Base-by-base conservation (phyloP, 192 early-diverging fungal genomes). In the Mycoemilia scoparia region DNA sequence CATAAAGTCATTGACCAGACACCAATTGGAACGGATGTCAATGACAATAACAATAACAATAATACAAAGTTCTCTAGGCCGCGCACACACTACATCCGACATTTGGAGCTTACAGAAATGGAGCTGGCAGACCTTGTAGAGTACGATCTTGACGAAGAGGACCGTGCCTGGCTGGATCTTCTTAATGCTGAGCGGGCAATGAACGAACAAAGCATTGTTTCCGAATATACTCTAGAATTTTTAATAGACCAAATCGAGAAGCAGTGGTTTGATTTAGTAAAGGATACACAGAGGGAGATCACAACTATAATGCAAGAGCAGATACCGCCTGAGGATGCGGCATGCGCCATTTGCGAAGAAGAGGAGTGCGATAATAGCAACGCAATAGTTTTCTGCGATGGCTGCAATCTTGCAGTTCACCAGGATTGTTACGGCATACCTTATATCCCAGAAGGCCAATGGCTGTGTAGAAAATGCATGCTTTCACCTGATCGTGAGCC, bases 371-470 rank as follows among this genome's bases (percentile, higher is more conserved):
- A 99, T 61, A 99, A 99, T 52, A 79, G 81, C 50, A 99, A 99
- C 48, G 92, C 88, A 0, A 99, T 99, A 33, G 95, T 99, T 4
- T 99, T 93, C 45, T 99, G 95, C 64, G 95, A 99, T 57, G 95
- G 95, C 0, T 99, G 95, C 54, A 91, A 99, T 51, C 52, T 99
- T 32, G 92, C 91, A 2, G 95, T 99, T 6, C 95, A 99, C 65
- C 95, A 99, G 68, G 91, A 96, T 52, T 99, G 95, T 53, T 99
- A 99, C 55, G 95, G 95, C 14, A 76, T 99, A 26, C 92, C 95
- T 1, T 96, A 83, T 51, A 95, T 99, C 33, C 95, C 95, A 7
- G 95, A 99, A 66, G 95, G 92, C 7, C 92, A 93, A 54, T 99
- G 95, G 95, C 64, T 99, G 17, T 99, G 95, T 43, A 74, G 95